Conservation (phyloP, 1,284 basidiomycete species). For the Peniophora sp. region DNA sequence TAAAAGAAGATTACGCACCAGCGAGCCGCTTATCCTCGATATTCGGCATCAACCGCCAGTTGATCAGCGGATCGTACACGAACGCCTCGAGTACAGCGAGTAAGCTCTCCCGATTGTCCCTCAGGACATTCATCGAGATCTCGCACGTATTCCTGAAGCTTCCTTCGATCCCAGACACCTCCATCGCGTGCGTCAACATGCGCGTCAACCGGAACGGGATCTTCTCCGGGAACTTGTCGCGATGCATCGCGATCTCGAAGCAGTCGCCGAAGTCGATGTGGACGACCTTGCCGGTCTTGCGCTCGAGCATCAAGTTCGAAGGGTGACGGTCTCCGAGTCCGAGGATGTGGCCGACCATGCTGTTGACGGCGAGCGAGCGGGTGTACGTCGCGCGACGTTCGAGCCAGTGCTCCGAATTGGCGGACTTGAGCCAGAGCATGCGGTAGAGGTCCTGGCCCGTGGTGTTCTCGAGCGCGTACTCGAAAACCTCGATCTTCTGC, state of each 20-base stretch:
- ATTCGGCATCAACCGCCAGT: constrained; percentile 79
- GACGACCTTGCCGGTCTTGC: constrained; percentile 85
- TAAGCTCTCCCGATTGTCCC: constrained; percentile 95
- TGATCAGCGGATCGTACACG: constrained; percentile 85
- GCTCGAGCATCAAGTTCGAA: constrained; percentile 90
- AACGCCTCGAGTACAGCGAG: constrained; percentile 97
- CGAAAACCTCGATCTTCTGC: constrained; percentile 99
- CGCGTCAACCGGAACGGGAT: constrained; percentile 97
- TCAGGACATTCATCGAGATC: constrained; percentile 93
- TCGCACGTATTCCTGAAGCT: constrained; percentile 96
- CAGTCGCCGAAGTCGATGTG: constrained; percentile 98
- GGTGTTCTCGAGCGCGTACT: constrained; percentile 98
- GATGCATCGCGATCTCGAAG: constrained; percentile 91
- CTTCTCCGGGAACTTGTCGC: constrained; percentile 98
- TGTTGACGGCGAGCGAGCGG: constrained; percentile 90
- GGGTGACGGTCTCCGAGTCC: constrained; percentile 99
- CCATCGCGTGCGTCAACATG: constrained; percentile 99
- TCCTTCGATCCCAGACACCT: constrained; percentile 91
- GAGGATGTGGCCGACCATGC: constrained; percentile 96
- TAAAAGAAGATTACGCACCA: constrained; percentile 31
- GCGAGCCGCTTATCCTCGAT: constrained; percentile 58
- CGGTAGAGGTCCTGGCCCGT: constrained; percentile 99
- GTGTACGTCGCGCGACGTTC: constrained; percentile 97
- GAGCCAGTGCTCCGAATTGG: constrained; percentile 96
- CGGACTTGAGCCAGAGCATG: constrained; percentile 94